Percentiles rank a stretch among this genome's conserved stretches.
Conservation (phyloP, 2,329 filamentous ascomycete genomes). For the Paramyrothecium roridum region DNA sequence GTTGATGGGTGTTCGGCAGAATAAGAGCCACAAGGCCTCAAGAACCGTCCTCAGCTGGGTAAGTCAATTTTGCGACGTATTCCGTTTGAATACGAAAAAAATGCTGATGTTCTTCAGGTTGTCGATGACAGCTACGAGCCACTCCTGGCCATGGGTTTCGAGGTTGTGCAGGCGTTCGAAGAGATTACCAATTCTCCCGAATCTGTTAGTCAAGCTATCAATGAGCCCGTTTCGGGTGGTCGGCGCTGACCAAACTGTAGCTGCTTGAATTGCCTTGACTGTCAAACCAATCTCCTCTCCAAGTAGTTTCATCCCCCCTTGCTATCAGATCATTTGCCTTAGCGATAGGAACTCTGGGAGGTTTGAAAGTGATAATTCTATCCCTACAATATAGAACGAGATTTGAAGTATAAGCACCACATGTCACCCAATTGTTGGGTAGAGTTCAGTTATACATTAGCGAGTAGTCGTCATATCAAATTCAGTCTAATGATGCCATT, state of each 20-base stretch:
- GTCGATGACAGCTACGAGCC: slow-evolving; percentile 70
- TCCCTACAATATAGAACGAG: too few relatives aligned
- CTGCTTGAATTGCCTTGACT: neutral
- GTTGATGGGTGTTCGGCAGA: slow-evolving; percentile 76
- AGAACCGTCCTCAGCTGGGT: slow-evolving; percentile 79
- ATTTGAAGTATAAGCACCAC: too few relatives aligned
- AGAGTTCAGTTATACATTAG: too few relatives aligned
- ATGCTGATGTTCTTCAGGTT: slow-evolving; percentile 41
- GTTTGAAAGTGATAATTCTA: too few relatives aligned
- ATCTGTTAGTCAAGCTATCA: slow-evolving; percentile 35
- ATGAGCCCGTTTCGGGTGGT: neutral
- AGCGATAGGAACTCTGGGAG: too few relatives aligned
- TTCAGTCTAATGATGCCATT: too few relatives aligned
- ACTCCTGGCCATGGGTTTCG: slow-evolving; percentile 76
- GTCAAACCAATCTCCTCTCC: neutral
- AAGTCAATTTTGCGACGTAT: slow-evolving; percentile 30
- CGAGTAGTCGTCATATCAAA: too few relatives aligned
- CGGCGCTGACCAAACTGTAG: neutral
- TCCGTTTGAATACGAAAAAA: slow-evolving; percentile 4
- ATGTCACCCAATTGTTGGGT: too few relatives aligned
- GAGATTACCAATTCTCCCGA: slow-evolving; percentile 67
- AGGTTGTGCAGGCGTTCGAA: slow-evolving; percentile 75
- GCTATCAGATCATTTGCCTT: too few relatives aligned
- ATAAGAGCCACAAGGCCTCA: slow-evolving; percentile 72
- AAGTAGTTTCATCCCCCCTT: neutral